A percentile compares a stretch with the other conserved stretches of the same genome.
Evolutionary conservation across 345 rosid genomes (phyloP).

Genomic region (Durio zibethinus): DNA sequence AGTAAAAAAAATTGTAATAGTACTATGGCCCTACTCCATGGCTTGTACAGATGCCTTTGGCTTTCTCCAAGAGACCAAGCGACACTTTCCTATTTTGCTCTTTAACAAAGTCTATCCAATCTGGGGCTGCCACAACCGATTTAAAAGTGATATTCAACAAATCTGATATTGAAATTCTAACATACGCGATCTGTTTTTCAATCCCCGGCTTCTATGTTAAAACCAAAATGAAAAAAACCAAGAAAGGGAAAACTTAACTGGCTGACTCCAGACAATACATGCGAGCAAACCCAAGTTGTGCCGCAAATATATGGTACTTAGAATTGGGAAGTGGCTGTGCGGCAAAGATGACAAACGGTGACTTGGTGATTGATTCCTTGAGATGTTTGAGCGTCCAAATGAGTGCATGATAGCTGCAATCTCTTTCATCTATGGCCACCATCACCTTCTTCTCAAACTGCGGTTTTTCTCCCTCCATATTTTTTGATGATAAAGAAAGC

Average conservation of each 20-base stretch:
- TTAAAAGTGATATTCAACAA: too few species aligned
- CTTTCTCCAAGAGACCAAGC: constrained; percentile 45
- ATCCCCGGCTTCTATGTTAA: too few species aligned
- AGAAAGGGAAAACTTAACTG: constrained; percentile 23
- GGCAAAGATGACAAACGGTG: constrained; percentile 33
- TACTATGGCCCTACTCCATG: too few species aligned
- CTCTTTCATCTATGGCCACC: constrained; percentile 50
- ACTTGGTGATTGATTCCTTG: constrained; percentile 25
- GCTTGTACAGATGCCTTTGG: constrained; percentile 36
- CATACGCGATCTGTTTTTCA: too few species aligned
- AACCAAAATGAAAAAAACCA: too few species aligned
- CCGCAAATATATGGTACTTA: background rate
- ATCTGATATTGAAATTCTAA: too few species aligned
- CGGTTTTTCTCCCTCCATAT: constrained; percentile 2
- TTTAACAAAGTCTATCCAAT: constrained; percentile 19
- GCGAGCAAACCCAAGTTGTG: constrained; percentile 28
- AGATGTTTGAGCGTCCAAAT: constrained; percentile 47
- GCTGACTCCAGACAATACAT: constrained; percentile 31
- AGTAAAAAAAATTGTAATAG: too few species aligned
- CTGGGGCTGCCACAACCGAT: constrained; percentile 21
- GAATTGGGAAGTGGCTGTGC: constrained; percentile 29
- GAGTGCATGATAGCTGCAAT: constrained; percentile 41
- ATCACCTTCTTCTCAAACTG: constrained; percentile 40
- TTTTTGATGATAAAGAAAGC: too few species aligned
- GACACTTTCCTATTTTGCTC: constrained; percentile 29